Evolutionary conservation across 495 filamentous ascomycete species (phyloP).

Genomic region (Neohortaea acidophila): DNA sequence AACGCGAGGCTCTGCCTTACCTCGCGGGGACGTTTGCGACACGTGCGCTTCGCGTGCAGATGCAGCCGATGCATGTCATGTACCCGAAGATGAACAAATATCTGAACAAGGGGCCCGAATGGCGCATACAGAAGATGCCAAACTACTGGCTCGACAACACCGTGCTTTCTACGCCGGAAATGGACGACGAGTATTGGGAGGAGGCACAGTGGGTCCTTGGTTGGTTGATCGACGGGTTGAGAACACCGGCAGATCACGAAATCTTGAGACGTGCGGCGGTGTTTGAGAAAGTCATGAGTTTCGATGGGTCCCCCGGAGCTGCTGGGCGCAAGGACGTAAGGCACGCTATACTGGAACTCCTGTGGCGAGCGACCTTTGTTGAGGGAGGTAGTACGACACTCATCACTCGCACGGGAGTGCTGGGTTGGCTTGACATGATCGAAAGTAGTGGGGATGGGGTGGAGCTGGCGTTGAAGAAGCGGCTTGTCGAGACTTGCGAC

Average conservation of each 20-base stretch:
- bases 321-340: slow-evolving; percentile 33
- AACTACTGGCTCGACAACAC: slow-evolving; percentile 57
- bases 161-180: slow-evolving; percentile 49
- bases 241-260: slow-evolving; percentile 52
- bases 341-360: slow-evolving; percentile 53
- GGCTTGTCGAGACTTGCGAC: slow-evolving; percentile 59
- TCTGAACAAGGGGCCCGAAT: slow-evolving; percentile 57
- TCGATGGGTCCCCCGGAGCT: slow-evolving; percentile 53
- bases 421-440: slow-evolving; percentile 62
- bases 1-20: slow-evolving; percentile 44
- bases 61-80: slow-evolving; percentile 63
- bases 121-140: slow-evolving; percentile 60
- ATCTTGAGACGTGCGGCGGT: slow-evolving; percentile 68
- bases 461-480: slow-evolving; percentile 37
- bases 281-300: slow-evolving; percentile 60
- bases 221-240: slow-evolving; percentile 55
- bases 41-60: slow-evolving; percentile 48
- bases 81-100: slow-evolving; percentile 80
- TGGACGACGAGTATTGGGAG: slow-evolving; percentile 58
- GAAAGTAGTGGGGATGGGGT: slow-evolving; percentile 30
- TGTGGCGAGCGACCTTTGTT: slow-evolving; percentile 58
- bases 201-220: slow-evolving; percentile 71
- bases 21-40: slow-evolving; percentile 60
- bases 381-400: slow-evolving; percentile 71
- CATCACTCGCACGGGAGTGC: slow-evolving; percentile 65